phyloP scores from a whole-genome alignment of 495 filamentous ascomycete genomes.

The Parathielavia appendiculata region DNA sequence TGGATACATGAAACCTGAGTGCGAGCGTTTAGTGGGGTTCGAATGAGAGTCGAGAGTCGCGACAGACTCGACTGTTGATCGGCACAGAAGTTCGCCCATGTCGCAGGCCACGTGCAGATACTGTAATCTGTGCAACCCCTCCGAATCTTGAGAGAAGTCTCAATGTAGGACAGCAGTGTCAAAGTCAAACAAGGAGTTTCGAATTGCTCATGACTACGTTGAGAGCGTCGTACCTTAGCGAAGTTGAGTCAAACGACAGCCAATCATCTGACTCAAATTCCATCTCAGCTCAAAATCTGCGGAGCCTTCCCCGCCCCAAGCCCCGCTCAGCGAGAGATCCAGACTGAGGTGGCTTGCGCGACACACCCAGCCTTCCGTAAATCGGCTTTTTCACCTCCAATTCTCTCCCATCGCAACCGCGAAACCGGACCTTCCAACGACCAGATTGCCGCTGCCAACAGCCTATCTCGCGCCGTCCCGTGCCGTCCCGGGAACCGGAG shows the following conservation, averaged over 20 bases:
- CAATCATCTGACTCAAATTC: no score
- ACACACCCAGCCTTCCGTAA: conserved; percentile 26
- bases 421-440: conserved; percentile 34
- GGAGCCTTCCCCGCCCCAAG: conserved; percentile 8
- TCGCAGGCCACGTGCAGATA: no score
- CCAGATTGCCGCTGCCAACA: conserved; percentile 25
- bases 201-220: no score
- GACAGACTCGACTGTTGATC: no score
- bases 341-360: conserved; percentile 10
- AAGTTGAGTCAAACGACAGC: neutral
- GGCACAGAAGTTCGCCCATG: no score
- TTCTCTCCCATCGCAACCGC: conserved; percentile 29
- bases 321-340: conserved; percentile 7
- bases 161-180: neutral
- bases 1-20: no score
- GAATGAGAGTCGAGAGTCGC: no score
- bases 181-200: neutral
- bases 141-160: no score
- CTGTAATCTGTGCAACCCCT: no score
- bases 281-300: neutral
- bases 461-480: conserved; percentile 27
- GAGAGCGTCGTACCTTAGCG: neutral
- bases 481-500: conserved; percentile 25
- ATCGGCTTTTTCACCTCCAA: conserved; percentile 32
- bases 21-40: no score